These are phyloP conservation scores for Aspergillus ibericus DNA, from an alignment of 2,329 filamentous ascomycete genomes.

Conservation along the genomic window DNA sequence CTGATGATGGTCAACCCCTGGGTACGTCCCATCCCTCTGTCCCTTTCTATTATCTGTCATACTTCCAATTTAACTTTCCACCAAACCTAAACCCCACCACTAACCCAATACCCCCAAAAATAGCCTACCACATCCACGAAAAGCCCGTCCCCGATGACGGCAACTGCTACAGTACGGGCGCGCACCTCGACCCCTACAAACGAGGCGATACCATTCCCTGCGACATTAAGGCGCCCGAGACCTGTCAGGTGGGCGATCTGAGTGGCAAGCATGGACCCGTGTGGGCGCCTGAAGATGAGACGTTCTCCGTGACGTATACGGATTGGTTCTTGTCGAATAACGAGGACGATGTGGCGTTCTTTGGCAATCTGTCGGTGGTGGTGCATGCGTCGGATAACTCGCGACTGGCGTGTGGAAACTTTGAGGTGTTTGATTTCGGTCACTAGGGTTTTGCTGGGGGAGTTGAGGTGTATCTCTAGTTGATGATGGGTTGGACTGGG, in stretches of 20 bases:
- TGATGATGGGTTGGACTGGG: background rate
- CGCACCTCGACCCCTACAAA: conserved; percentile 69
- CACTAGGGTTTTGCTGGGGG: background rate
- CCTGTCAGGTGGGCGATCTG: conserved; percentile 75
- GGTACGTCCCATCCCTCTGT: conserved; percentile 45
- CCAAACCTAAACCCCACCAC: background rate
- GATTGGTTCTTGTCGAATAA: conserved; percentile 53
- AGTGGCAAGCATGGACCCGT: conserved; percentile 71
- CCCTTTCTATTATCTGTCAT: background rate
- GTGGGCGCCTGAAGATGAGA: conserved; percentile 42
- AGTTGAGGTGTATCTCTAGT: background rate
- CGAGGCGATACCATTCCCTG: conserved; percentile 65
- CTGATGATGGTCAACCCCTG: conserved; percentile 58
- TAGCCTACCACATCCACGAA: conserved; percentile 71
- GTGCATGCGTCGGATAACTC: conserved; percentile 55
- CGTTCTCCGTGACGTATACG: conserved; percentile 39
- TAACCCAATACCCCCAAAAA: background rate
- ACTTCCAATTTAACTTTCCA: background rate
- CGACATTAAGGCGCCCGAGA: conserved; percentile 56
- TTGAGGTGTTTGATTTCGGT: conserved; percentile 28
- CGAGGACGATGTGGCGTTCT: conserved; percentile 45
- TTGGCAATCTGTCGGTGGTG: conserved; percentile 57
- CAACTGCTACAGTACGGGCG: conserved; percentile 68
- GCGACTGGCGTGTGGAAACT: conserved; percentile 59
- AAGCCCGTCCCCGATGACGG: conserved; percentile 63